Evolutionary conservation across 1,284 basidiomycete genomes (phyloP), one percentile per base, ranked within the genome.

Genomic region (Ceratobasidium sp.): DNA sequence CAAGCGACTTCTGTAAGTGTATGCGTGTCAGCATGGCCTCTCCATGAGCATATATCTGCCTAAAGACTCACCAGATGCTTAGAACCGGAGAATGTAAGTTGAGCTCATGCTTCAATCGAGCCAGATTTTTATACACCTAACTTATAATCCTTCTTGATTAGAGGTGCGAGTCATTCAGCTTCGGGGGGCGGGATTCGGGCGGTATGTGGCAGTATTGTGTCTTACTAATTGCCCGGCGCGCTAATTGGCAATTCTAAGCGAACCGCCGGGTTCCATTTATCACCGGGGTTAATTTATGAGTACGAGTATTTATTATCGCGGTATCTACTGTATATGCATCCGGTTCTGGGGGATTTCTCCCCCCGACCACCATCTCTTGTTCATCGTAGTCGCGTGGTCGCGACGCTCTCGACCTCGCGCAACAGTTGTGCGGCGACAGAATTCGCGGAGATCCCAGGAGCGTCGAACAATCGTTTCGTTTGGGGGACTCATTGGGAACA

Each of bases 381-480:
- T n/a, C n/a, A n/a, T n/a, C n/a, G n/a, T n/a, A n/a, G n/a, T n/a
- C n/a, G n/a, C n/a, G n/a, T n/a, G n/a, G n/a, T n/a, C n/a, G n/a
- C n/a, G n/a, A n/a, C n/a, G n/a, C n/a, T n/a, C n/a, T n/a, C n/a
- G n/a, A n/a, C n/a, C n/a, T n/a, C n/a, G n/a, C n/a, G n/a, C n/a
- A n/a, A n/a, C n/a, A n/a, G n/a, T n/a, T n/a, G n/a, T n/a, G n/a
- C n/a, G n/a, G n/a, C n/a, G n/a, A n/a, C n/a, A n/a, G n/a, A n/a
- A n/a, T n/a, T n/a, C 33, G 4, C 89, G 68, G 91, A 88, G 87
- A 15, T 92, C 94, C 87, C 92, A 94, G 28, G 94, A 92, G 76
- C 96, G 91, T 80, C 95, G 91, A 55, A 96, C 93, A 46, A 95
- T 85, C 26, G 90, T 86, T 46, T 88, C 86, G 83, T 97, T 95